Conservation (phyloP, 1,284 basidiomycete species). For the Marasmius tenuissimus region DNA sequence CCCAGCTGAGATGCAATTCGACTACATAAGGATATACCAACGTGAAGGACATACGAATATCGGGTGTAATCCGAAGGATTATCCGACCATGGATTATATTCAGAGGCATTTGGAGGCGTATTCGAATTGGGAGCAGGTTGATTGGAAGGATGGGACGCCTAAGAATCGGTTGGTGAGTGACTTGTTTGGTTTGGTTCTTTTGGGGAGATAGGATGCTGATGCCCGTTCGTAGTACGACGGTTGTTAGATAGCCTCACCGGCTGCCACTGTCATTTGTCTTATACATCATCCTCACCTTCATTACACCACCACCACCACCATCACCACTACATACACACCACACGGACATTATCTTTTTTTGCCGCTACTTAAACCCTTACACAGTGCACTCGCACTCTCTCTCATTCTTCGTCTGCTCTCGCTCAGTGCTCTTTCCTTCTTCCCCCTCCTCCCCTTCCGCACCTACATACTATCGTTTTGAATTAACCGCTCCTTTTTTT, state of each 20-base stretch:
- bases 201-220: not conserved
- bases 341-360: no score
- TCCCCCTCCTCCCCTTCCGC: no score
- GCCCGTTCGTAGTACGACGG: not conserved
- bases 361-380: no score
- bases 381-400: no score
- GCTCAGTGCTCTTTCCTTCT: no score
- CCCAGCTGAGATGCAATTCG: constrained; percentile 64
- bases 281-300: no score
- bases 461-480: no score
- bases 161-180: not conserved
- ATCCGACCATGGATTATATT: constrained; percentile 70
- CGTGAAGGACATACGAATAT: constrained; percentile 49
- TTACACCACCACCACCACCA: no score
- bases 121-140: constrained; percentile 27
- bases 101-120: constrained; percentile 48
- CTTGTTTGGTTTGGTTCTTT: not conserved
- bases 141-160: not conserved
- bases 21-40: constrained; percentile 76
- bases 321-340: no score
- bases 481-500: no score
- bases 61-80: constrained; percentile 55
- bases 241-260: not conserved
- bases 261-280: no score
- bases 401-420: no score